phyloP scores from a whole-genome alignment of 441 rosid species.

The Gossypium davidsonii region DNA sequence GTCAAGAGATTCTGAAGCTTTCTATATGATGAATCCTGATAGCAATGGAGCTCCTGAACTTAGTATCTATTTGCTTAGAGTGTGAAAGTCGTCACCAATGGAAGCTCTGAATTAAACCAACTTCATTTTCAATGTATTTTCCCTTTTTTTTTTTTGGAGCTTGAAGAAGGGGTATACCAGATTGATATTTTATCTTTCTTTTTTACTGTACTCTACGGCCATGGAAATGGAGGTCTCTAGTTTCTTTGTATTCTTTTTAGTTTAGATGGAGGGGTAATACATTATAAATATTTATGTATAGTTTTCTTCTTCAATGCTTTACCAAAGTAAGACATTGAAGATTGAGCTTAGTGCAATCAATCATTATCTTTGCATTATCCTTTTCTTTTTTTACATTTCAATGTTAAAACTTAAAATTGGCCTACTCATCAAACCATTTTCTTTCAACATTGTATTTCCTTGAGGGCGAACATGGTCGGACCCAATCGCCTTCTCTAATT shows the following conservation, averaged over 20 bases:
- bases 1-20: slow-evolving; percentile 95
- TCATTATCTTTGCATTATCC: slow-evolving; percentile 23
- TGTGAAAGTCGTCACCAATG: slow-evolving; percentile 23
- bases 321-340: slow-evolving; percentile 25
- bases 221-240: slow-evolving; percentile 24
- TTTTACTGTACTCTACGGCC: neutral
- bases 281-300: slow-evolving; percentile 45
- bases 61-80: slow-evolving; percentile 84
- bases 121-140: neutral
- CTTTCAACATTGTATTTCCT: neutral
- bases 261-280: slow-evolving; percentile 34
- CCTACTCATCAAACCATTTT: neutral
- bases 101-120: slow-evolving; percentile 5
- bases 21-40: slow-evolving; percentile 99
- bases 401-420: neutral
- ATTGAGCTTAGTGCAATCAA: slow-evolving; percentile 31
- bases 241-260: slow-evolving; percentile 17
- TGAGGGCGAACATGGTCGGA: no score
- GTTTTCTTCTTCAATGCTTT: slow-evolving; percentile 21
- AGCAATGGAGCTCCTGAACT: slow-evolving; percentile 96
- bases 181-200: neutral
- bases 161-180: slow-evolving; percentile 1
- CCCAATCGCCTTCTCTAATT: no score
- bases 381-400: neutral
- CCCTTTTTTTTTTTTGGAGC: neutral